Percentiles rank a stretch among this genome's conserved stretches.
phyloP scores from a whole-genome alignment of 768 basidiomycete genomes.

The Mycena galopus region DNA sequence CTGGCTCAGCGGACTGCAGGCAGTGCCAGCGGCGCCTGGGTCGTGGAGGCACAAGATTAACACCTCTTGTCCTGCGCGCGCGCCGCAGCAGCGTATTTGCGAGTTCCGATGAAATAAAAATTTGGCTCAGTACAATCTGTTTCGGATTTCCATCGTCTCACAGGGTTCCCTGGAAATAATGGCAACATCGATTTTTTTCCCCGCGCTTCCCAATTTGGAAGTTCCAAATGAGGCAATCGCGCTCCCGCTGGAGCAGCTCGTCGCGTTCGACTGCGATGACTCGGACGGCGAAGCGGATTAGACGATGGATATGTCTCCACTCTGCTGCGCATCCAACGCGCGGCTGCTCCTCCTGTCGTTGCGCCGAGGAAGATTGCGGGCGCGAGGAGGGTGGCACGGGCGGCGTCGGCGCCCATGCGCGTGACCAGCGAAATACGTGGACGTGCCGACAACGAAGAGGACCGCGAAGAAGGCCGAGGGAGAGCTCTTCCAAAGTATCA shows the following conservation, averaged over 20 bases:
- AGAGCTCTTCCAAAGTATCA: slow-evolving; percentile 35
- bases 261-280: slow-evolving; percentile 35
- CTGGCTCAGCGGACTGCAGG: too few species aligned
- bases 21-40: too few species aligned
- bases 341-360: not conserved
- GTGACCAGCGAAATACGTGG: not conserved
- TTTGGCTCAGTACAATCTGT: too few species aligned
- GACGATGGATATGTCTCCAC: slow-evolving; percentile 36
- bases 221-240: too few species aligned
- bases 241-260: slow-evolving; percentile 25
- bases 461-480: not conserved
- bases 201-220: too few species aligned
- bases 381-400: slow-evolving; percentile 26
- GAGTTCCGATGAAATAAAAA: too few species aligned
- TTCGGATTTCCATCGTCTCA: too few species aligned
- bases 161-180: too few species aligned
- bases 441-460: not conserved
- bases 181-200: too few species aligned
- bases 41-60: too few species aligned
- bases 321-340: slow-evolving; percentile 28
- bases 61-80: too few species aligned
- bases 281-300: slow-evolving; percentile 28
- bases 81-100: too few species aligned
- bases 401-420: slow-evolving; percentile 10
- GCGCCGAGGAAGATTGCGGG: slow-evolving; percentile 30